Evolutionary conservation across 495 filamentous ascomycete genomes (phyloP).

Genomic region (Penicillium odoratum): DNA sequence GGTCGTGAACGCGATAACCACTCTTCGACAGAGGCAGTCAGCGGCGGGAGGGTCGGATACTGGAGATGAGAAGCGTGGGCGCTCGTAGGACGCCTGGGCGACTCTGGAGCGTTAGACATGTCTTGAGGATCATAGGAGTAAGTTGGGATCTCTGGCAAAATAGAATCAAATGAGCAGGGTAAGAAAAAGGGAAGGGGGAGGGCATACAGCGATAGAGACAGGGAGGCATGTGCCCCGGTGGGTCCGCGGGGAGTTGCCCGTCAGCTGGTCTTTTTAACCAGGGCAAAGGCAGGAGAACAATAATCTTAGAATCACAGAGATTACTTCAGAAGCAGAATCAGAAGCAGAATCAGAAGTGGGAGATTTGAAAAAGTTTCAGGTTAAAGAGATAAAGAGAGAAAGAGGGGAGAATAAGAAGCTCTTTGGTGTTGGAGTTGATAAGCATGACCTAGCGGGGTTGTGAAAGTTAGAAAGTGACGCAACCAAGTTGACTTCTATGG

Average conservation of each 20-base stretch:
- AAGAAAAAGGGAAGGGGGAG: slow-evolving; percentile 1
- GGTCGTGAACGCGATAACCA: slow-evolving; percentile 49
- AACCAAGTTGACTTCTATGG: background rate
- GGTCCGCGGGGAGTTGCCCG: slow-evolving; percentile 15
- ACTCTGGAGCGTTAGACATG: slow-evolving; percentile 47
- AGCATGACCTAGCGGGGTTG: background rate
- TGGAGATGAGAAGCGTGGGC: slow-evolving; percentile 35
- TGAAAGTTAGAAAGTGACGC: background rate
- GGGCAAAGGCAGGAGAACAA: background rate
- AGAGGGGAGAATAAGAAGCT: slow-evolving; percentile 4
- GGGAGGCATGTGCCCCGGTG: slow-evolving; percentile 14
- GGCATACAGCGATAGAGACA: background rate
- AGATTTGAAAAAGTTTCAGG: background rate
- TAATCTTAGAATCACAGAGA: background rate
- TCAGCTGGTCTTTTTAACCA: slow-evolving; percentile 2
- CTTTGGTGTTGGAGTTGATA: background rate
- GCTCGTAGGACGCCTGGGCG: slow-evolving; percentile 33
- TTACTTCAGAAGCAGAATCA: background rate
- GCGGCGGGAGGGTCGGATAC: slow-evolving; percentile 47
- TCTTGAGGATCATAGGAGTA: slow-evolving; percentile 14
- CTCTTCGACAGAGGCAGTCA: slow-evolving; percentile 50
- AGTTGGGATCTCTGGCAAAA: background rate
- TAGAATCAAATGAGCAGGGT: slow-evolving; percentile 6
- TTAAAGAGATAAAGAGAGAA: background rate
- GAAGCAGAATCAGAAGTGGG: background rate